Percentiles rank a stretch among this genome's conserved stretches.
Evolutionary conservation across 768 basidiomycete genomes (phyloP).

Genomic region (Suillus cothurnatus): DNA sequence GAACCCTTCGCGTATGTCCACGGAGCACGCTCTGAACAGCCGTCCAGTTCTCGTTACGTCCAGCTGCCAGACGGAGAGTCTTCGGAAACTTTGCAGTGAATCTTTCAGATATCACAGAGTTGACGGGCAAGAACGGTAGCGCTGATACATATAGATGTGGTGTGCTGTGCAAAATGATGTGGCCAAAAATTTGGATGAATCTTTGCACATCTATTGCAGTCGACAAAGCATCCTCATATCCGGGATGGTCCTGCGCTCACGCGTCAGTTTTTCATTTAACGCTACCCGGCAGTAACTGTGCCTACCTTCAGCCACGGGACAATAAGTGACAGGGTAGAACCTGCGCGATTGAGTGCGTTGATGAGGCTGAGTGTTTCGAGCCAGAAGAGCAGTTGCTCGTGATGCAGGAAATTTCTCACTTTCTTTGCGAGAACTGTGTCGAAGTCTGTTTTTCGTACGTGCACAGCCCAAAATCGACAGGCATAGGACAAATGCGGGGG

Average conservation of each 20-base stretch:
- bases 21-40: too few relatives aligned
- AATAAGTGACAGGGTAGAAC: neutral
- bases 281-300: neutral
- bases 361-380: constrained; percentile 37
- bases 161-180: constrained; percentile 31
- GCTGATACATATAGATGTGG: too few relatives aligned
- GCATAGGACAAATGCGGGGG: constrained; percentile 36
- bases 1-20: too few relatives aligned
- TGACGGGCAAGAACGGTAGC: too few relatives aligned
- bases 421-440: constrained; percentile 18
- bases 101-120: too few relatives aligned
- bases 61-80: too few relatives aligned
- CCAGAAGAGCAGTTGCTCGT: constrained; percentile 37
- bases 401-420: constrained; percentile 21
- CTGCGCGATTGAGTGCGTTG: neutral
- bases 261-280: neutral
- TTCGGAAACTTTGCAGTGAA: too few relatives aligned
- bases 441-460: constrained; percentile 19
- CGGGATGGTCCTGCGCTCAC: neutral
- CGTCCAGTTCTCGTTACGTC: too few relatives aligned
- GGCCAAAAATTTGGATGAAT: constrained; percentile 36
- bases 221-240: neutral
- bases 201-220: constrained; percentile 26
- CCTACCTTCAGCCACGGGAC: neutral
- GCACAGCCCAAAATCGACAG: constrained; percentile 39